Percentiles rank a stretch among this genome's conserved stretches.
phyloP scores from a whole-genome alignment of 116 monocot genomes.

The Phalaenopsis hybrid region DNA sequence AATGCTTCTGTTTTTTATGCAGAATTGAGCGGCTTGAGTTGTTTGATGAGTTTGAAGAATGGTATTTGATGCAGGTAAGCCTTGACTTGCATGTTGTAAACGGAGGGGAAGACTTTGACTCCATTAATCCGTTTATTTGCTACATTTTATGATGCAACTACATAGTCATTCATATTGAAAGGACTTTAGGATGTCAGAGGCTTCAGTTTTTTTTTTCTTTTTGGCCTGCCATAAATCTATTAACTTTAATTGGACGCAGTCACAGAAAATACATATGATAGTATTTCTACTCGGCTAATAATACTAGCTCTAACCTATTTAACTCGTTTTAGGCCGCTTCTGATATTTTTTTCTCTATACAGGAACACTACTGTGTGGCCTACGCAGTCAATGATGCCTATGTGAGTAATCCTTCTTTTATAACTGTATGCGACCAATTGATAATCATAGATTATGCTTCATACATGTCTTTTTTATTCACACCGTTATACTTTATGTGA shows the following conservation, averaged over 20 bases:
- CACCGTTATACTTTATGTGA: background rate
- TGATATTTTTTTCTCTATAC: slow-evolving; percentile 24
- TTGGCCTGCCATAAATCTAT: background rate
- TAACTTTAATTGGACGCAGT: background rate
- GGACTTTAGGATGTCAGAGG: background rate
- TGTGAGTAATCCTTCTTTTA: slow-evolving; percentile 40
- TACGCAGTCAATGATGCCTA: slow-evolving; percentile 79
- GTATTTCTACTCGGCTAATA: background rate
- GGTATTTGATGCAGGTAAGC: slow-evolving; percentile 99
- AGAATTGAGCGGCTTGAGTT: slow-evolving; percentile 92
- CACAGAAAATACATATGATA: background rate
- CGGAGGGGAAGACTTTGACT: background rate
- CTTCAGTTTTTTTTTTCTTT: background rate
- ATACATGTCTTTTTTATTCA: background rate
- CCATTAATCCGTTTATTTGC: background rate
- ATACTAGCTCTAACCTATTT: background rate
- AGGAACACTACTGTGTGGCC: slow-evolving; percentile 95
- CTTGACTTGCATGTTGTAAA: background rate
- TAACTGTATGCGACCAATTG: background rate
- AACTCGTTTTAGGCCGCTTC: slow-evolving; percentile 2
- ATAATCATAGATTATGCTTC: background rate
- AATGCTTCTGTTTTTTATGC: slow-evolving; percentile 13
- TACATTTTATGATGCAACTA: background rate
- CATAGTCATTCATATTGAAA: background rate
- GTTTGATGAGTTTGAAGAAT: slow-evolving; percentile 99